phyloP scores from a whole-genome alignment of 768 basidiomycete species.

The Serendipita indica region DNA sequence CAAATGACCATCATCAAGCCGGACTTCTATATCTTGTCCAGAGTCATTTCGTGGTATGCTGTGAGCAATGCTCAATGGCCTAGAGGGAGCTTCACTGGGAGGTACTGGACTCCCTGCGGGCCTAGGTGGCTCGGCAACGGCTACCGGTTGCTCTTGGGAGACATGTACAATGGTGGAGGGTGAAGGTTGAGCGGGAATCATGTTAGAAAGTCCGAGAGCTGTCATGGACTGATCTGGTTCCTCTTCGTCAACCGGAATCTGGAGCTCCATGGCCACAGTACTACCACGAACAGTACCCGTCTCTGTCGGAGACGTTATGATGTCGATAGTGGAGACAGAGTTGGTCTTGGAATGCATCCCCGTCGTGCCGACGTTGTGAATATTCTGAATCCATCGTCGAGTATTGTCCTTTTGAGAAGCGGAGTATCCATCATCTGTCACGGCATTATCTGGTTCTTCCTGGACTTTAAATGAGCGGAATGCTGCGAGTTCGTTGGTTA shows the following conservation, averaged over 20 bases:
- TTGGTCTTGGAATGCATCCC: not conserved
- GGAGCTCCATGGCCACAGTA: not conserved
- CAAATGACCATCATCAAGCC: not conserved
- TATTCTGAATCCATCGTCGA: not conserved
- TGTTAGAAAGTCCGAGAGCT: not conserved
- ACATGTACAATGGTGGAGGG: not conserved
- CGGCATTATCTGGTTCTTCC: not conserved
- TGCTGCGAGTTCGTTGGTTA: not conserved
- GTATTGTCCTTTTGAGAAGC: too few relatives aligned
- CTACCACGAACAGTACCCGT: slow-evolving; percentile 4
- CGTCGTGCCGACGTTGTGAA: not conserved
- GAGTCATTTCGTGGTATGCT: not conserved
- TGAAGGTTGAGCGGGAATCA: not conserved
- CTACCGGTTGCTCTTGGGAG: not conserved
- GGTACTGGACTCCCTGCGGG: too few relatives aligned
- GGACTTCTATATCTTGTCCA: not conserved
- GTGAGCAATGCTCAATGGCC: too few relatives aligned
- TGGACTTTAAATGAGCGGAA: not conserved
- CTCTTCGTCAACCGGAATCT: not conserved
- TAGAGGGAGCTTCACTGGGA: too few relatives aligned
- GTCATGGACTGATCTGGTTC: not conserved
- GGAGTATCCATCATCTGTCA: not conserved
- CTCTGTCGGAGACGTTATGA: not conserved
- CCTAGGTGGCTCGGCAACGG: not conserved
- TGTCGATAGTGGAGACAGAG: not conserved